Evolutionary conservation across 1,284 basidiomycete species (phyloP).

Genomic region (Schizophyllum amplum): DNA sequence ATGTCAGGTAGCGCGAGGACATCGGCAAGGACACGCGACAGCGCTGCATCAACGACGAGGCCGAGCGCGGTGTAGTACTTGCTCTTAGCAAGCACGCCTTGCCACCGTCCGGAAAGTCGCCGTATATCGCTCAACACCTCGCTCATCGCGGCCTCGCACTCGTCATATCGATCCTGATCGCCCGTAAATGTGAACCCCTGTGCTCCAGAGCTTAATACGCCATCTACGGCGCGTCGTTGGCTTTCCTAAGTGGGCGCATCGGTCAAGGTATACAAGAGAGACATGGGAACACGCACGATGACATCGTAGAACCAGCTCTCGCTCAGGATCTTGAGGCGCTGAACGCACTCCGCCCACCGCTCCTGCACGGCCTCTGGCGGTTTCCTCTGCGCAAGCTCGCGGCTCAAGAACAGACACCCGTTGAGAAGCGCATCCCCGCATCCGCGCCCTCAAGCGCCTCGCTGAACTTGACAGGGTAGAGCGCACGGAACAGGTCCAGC

Average conservation of each 20-base stretch:
- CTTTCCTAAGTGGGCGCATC: conserved; percentile 23
- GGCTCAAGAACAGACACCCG: conserved; percentile 69
- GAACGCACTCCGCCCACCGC: conserved; percentile 40
- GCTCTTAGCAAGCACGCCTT: conserved; percentile 54
- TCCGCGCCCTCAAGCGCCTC: conserved; percentile 44
- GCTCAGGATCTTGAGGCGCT: conserved; percentile 42
- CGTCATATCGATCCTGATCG: conserved; percentile 70
- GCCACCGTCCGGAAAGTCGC: conserved; percentile 59
- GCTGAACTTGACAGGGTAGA: conserved; percentile 69
- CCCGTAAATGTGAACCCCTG: conserved; percentile 68
- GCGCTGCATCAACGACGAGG: conserved; percentile 62
- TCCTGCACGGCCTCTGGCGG: conserved; percentile 27
- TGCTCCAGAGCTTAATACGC: conserved; percentile 45
- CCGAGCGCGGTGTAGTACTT: conserved; percentile 71
- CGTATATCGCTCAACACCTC: conserved; percentile 63
- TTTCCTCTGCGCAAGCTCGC: conserved; percentile 30
- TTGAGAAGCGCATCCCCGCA: conserved; percentile 77
- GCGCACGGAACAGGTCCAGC: conserved; percentile 75
- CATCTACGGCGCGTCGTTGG: conserved; percentile 27
- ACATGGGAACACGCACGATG: conserved; percentile 39
- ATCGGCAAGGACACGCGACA: conserved; percentile 65
- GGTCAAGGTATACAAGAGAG: conserved; percentile 3
- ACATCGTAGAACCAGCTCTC: conserved; percentile 63
- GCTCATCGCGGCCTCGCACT: conserved; percentile 68
- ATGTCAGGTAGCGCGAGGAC: conserved; percentile 84